Percentiles rank a stretch among this genome's conserved stretches.
These are phyloP conservation scores for Dioszegia crocea DNA, from an alignment of 768 basidiomycete species.

Conservation along the genomic window DNA sequence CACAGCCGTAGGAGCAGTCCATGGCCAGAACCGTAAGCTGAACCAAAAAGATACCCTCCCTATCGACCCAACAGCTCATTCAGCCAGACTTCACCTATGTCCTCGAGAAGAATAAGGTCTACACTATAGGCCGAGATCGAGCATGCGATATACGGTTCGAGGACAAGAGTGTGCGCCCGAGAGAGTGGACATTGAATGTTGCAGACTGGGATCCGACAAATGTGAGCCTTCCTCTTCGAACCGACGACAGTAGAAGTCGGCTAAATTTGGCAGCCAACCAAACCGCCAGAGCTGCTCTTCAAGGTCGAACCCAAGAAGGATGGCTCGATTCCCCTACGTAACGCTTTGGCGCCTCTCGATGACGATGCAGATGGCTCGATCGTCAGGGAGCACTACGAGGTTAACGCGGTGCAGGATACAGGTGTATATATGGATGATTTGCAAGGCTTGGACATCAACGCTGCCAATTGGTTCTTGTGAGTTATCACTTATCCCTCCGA, in stretches of 20 bases:
- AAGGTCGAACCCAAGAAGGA: constrained; percentile 27
- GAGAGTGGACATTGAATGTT: constrained; percentile 28
- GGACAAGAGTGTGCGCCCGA: constrained; percentile 17
- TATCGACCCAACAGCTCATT: too few species aligned
- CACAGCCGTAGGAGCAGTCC: constrained; percentile 30
- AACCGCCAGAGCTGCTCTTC: constrained; percentile 25
- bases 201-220: constrained; percentile 36
- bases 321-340: constrained; percentile 14
- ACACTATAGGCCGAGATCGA: constrained; percentile 30
- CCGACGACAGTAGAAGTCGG: not conserved
- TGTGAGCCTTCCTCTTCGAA: constrained; percentile 13
- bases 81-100: constrained; percentile 41
- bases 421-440: constrained; percentile 11
- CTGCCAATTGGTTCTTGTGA: constrained; percentile 38
- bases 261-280: constrained; percentile 15
- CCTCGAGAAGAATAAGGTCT: constrained; percentile 29
- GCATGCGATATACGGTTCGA: constrained; percentile 30
- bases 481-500: constrained; percentile 1
- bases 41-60: too few species aligned
- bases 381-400: constrained; percentile 22
- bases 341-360: constrained; percentile 13
- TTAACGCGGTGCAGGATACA: constrained; percentile 8
- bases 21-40: constrained; percentile 27
- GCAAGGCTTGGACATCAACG: constrained; percentile 23
- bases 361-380: constrained; percentile 13